Evolutionary conservation across 2,329 filamentous ascomycete genomes (phyloP), one percentile per base, ranked within the genome.

Genomic region (Cytospora piceicola): DNA sequence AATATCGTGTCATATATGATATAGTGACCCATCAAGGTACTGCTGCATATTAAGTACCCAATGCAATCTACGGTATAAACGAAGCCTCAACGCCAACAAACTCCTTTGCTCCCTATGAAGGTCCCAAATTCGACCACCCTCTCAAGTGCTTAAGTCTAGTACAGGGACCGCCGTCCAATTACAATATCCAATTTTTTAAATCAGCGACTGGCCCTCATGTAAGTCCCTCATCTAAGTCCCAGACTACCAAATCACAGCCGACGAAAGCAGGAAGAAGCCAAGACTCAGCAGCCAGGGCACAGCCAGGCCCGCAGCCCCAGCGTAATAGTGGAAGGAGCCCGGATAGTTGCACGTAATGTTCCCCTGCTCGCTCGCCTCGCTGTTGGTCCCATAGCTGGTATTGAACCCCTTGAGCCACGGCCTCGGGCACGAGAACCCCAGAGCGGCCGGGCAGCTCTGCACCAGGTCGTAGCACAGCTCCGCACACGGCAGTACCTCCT

Each of bases 391-490:
- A 70, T 86, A 86, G 70, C 82, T 84, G 30, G 76, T 74, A 58
- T 78, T 74, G 71, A 82, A 85, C 8, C 80, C 79, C 11, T 73
- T 72, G 36, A 71, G 71, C 2, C 71, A 73, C 1, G 77, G 76
- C 24, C 72, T 67, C 1, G 95, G 94, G 77, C 95, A 99, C 1
- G 75, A 79, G 72, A 99, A 97, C 0, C 83, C 82, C 71, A 99
- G 80, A 0, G 83, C 78, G 0, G 93, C 84, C 0, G 95, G 94
- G 77, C 95, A 99, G 73, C 86, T 92, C 77, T 90, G 88, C 14
- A 96, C 91, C 1, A 99, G 83, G 62, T 90, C 87, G 75, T 93
- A 95, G 79, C 95, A 99, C 59, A 97, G 79, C 69, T 96, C 90
- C 67, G 91, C 86, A 73, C 94, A 98, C 0, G 95, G 95, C 11